A percentile compares a stretch with the other conserved stretches of the same genome.
phyloP scores from a whole-genome alignment of 2,329 filamentous ascomycete species.

The Xylaria arbuscula region DNA sequence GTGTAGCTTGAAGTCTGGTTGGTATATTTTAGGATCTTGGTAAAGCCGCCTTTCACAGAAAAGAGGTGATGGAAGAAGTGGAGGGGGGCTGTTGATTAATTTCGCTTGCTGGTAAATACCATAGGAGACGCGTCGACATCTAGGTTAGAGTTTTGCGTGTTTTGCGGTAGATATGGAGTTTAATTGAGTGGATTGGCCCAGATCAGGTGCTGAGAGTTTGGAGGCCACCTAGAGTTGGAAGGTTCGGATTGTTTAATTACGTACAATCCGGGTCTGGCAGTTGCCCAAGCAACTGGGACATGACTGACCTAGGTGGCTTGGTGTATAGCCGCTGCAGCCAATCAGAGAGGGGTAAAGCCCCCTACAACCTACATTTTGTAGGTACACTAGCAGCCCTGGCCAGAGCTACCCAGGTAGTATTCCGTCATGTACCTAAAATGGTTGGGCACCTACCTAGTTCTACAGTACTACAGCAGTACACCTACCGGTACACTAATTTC shows the following conservation, averaged over 20 bases:
- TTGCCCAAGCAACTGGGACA: constrained; percentile 40
- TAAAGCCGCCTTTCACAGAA: constrained; percentile 10
- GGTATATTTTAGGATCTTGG: constrained; percentile 14
- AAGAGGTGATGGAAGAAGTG: constrained; percentile 15
- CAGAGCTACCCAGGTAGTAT: not conserved
- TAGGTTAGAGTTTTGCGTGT: constrained; percentile 13
- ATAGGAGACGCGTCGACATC: constrained; percentile 15
- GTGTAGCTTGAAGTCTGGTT: constrained; percentile 12
- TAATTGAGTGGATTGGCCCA: constrained; percentile 12
- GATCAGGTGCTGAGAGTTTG: constrained; percentile 19
- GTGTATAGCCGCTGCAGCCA: constrained; percentile 15
- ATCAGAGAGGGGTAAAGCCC: constrained; percentile 22
- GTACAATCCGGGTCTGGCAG: constrained; percentile 16
- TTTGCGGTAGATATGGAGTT: constrained; percentile 33
- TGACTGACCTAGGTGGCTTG: not conserved
- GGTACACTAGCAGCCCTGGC: constrained; percentile 4
- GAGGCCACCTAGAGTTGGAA: not conserved
- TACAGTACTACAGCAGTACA: no score
- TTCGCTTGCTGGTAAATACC: not conserved
- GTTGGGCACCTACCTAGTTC: constrained; percentile 6
- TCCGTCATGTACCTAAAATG: not conserved
- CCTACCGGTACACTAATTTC: no score
- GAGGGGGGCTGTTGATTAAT: constrained; percentile 4
- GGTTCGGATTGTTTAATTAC: constrained; percentile 39
- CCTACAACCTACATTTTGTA: constrained; percentile 1